phyloP scores from a whole-genome alignment of 495 filamentous ascomycete species.

The Xylaria cubensis region DNA sequence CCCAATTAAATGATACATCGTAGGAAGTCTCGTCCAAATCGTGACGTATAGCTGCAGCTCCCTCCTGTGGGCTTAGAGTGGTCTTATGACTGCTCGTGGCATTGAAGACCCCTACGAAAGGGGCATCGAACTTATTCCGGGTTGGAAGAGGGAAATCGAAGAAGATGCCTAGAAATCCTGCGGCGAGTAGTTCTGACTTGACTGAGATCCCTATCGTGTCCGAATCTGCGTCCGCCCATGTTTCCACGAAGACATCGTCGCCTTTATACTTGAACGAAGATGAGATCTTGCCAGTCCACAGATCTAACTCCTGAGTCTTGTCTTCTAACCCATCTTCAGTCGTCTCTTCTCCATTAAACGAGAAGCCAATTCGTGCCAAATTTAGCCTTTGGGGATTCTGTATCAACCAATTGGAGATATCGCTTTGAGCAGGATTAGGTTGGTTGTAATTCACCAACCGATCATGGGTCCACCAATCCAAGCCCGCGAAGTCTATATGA shows the following conservation, averaged over 20 bases:
- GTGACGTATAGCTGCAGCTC: constrained; percentile 53
- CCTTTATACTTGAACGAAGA: constrained; percentile 55
- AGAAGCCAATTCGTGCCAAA: constrained; percentile 54
- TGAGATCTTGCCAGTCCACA: constrained; percentile 54
- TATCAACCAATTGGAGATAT: constrained; percentile 61
- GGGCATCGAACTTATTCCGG: constrained; percentile 53
- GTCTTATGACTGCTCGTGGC: constrained; percentile 54
- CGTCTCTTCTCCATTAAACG: constrained; percentile 48
- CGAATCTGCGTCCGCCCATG: constrained; percentile 52
- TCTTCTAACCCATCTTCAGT: constrained; percentile 47
- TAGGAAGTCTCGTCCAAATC: constrained; percentile 54
- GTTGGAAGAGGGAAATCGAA: constrained; percentile 60
- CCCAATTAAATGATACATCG: constrained; percentile 49
- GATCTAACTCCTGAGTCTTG: constrained; percentile 54
- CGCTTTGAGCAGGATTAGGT: constrained; percentile 56
- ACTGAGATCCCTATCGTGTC: constrained; percentile 56
- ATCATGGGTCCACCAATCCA: constrained; percentile 63
- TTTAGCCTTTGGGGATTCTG: constrained; percentile 61
- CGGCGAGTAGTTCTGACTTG: constrained; percentile 46
- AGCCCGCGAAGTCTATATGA: constrained; percentile 48
- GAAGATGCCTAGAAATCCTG: constrained; percentile 50
- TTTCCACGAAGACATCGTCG: constrained; percentile 48
- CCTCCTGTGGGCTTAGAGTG: constrained; percentile 31
- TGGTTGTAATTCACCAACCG: constrained; percentile 59
- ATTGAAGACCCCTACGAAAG: constrained; percentile 58